Evolutionary conservation across 768 basidiomycete species (phyloP), one percentile per base, ranked within the genome.

Genomic region (Xerocomellus intermedius): DNA sequence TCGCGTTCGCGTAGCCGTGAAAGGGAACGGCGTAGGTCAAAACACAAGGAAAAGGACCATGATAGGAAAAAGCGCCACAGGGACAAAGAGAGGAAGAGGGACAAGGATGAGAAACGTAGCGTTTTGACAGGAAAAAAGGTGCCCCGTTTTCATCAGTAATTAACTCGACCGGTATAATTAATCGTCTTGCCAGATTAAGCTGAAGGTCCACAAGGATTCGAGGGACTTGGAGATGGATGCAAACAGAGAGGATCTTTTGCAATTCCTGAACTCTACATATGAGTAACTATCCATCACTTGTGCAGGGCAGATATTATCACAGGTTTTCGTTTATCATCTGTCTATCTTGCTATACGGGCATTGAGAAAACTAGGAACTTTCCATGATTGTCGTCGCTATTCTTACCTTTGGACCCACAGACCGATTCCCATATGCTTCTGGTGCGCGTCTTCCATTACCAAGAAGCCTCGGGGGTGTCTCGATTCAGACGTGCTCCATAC

Each of bases 91-190:
- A 72, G 56, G 54, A 70, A 72, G 28, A 76, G 69, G 46, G 73
- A 74, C 37, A 72, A 73, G 54, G 78, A 79, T 16, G 82, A 82
- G 53, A 70, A 76, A 42, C 72, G 82, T 21, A 85, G 83, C 59
- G 71, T 82, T 28, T 59, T 85, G 56, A 86, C 84, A 4, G 84
- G 83, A 1, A 84, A 84, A 63, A 85, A 83, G 80, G 83, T 80
- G 24, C 48, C 53, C 8, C 17, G 3, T 32, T 12, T 14, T n/a
- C 9, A 2, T 14, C 4, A 16, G 6, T 13, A 0, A n/a, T 13
- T 7, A 2, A 3, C 4, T 17, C 3, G 39, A 54, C 0, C 35
- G 17, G 21, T 30, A 4, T 41, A 16, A 38, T 28, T 49, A 4
- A 58, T 2, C 4, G 3, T 41, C 8, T 21, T 41, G 22, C 19